These are phyloP conservation scores for Rasamsonia emersonii DNA, from an alignment of 2,329 filamentous ascomycete genomes.

Conservation along the genomic window DNA sequence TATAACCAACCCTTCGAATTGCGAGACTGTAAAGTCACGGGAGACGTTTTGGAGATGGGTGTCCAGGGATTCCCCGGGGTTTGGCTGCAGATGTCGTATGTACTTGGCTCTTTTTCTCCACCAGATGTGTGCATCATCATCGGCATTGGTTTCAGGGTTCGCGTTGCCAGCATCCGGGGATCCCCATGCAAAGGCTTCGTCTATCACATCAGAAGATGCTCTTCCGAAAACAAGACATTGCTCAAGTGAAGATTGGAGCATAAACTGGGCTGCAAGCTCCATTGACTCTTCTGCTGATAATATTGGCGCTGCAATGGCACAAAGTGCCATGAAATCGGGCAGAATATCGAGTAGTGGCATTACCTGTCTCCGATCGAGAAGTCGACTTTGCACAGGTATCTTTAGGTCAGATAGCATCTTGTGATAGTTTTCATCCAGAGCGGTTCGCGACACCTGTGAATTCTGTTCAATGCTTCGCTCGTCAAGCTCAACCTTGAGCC, in stretches of 20 bases:
- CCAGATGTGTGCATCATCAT: too few species aligned
- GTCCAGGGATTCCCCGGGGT: too few species aligned
- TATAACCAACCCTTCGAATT: too few species aligned
- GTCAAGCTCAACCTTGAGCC: too few species aligned
- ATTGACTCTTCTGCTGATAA: constrained; percentile 33
- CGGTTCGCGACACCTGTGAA: not conserved
- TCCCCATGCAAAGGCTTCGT: constrained; percentile 41
- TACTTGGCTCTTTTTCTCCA: too few species aligned
- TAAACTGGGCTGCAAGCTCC: constrained; percentile 38
- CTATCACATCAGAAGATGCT: constrained; percentile 27
- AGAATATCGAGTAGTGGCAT: constrained; percentile 35
- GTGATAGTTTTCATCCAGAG: constrained; percentile 17
- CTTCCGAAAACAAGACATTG: constrained; percentile 35
- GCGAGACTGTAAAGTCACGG: too few species aligned
- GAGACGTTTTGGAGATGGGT: too few species aligned
- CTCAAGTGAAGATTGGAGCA: constrained; percentile 44
- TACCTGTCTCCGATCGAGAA: constrained; percentile 8
- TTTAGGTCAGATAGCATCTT: constrained; percentile 20
- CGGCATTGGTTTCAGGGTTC: too few species aligned
- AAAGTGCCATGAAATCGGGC: constrained; percentile 42
- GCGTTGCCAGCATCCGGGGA: too few species aligned
- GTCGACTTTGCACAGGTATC: constrained; percentile 15
- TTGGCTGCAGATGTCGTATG: too few species aligned
- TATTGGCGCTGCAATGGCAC: constrained; percentile 25
- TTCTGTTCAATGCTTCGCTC: too few species aligned